Percentiles rank a stretch among this genome's conserved stretches.
Conservation (phyloP, 768 basidiomycete genomes). For the Ramaria sp. region DNA sequence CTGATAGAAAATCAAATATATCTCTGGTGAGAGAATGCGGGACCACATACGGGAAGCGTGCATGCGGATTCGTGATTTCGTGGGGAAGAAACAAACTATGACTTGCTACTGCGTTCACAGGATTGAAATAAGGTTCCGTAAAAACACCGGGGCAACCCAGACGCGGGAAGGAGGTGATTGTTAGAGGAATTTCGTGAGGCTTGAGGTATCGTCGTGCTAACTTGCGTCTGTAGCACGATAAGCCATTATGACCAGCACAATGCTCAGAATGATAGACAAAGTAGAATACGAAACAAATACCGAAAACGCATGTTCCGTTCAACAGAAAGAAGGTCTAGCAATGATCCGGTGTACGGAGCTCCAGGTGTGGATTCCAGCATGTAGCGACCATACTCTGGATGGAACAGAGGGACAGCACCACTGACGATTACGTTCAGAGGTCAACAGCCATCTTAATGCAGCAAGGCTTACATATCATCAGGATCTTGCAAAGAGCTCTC, state of each 20-base stretch:
- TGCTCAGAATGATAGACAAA: not conserved
- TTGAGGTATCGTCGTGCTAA: conserved; percentile 78
- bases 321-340: conserved; percentile 79
- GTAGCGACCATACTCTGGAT: conserved; percentile 96
- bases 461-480: not conserved
- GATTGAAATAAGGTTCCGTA: conserved; percentile 81
- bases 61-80: conserved; percentile 94
- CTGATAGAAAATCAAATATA: conserved; percentile 28
- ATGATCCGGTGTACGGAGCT: conserved; percentile 82
- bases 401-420: conserved; percentile 76
- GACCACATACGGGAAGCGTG: conserved; percentile 84
- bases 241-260: not conserved
- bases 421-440: conserved; percentile 25
- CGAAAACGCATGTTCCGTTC: conserved; percentile 93
- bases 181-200: conserved; percentile 79
- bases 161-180: conserved; percentile 91
- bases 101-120: conserved; percentile 69
- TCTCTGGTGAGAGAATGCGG: not conserved
- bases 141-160: conserved; percentile 84
- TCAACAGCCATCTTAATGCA: not conserved
- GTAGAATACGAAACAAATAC: conserved; percentile 27
- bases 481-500: conserved; percentile 32
- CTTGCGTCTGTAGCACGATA: conserved; percentile 38
- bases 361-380: conserved; percentile 99
- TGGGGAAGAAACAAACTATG: conserved; percentile 92